Conservation (phyloP, 2,329 filamentous ascomycete species). For the Botrytis sinoallii region DNA sequence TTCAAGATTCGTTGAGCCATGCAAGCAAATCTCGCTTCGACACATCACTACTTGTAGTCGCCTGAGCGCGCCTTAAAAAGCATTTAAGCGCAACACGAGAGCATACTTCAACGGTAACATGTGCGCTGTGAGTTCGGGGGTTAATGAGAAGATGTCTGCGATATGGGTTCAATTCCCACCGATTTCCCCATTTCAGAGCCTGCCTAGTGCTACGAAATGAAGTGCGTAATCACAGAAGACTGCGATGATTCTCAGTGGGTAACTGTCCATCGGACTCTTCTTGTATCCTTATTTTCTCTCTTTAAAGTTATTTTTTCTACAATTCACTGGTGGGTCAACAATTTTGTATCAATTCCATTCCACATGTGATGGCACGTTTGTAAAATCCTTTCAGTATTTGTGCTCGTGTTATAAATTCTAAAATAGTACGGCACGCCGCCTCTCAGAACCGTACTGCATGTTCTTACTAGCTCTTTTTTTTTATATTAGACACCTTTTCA, state of each 20-base stretch:
- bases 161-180: not conserved
- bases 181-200: not conserved
- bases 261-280: not conserved
- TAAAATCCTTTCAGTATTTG: no score
- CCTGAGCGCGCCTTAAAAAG: accelerated
- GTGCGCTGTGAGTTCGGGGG: no score
- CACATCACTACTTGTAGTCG: not conserved
- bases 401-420: not conserved
- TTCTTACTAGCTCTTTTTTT: not conserved
- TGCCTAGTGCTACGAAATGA: not conserved
- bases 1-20: not conserved
- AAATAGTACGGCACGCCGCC: not conserved
- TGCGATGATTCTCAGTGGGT: not conserved
- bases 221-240: not conserved
- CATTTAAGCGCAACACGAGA: not conserved
- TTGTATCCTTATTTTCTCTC: not conserved
- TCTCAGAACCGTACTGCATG: not conserved
- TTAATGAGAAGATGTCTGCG: not conserved
- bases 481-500: not conserved
- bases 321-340: not conserved
- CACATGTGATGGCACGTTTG: not conserved
- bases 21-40: not conserved
- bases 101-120: not conserved
- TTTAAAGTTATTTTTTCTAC: accelerated
- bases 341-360: not conserved